Conservation (phyloP, 352 stramenopile species). For the Globisporangium viniferum region DNA sequence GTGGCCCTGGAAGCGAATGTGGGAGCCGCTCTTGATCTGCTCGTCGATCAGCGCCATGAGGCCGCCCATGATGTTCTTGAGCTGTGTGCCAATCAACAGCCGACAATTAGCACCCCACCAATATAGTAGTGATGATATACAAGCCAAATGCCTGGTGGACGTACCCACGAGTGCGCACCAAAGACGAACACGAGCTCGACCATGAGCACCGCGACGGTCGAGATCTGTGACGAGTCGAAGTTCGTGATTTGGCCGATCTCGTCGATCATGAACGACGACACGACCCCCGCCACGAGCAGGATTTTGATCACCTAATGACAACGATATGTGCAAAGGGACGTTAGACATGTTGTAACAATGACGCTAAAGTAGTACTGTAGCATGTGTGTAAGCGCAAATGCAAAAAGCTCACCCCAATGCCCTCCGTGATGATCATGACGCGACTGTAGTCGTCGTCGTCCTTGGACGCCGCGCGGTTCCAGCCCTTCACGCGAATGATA, state of each 20-base stretch:
- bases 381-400: neutral
- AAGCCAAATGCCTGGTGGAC: constrained; percentile 3
- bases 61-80: constrained; percentile 85
- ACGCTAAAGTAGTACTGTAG: neutral
- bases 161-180: constrained; percentile 76
- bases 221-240: constrained; percentile 80
- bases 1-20: constrained; percentile 71
- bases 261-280: constrained; percentile 84
- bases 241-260: constrained; percentile 74
- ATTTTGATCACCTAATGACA: constrained; percentile 69
- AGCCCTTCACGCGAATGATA: constrained; percentile 80
- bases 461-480: constrained; percentile 60
- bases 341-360: neutral
- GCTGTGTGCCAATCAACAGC: constrained; percentile 23
- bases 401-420: constrained; percentile 48
- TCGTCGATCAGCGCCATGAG: constrained; percentile 80
- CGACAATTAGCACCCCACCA: neutral
- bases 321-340: neutral
- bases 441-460: constrained; percentile 83
- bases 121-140: constrained; percentile 5
- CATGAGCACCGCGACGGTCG: constrained; percentile 73
- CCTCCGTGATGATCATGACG: constrained; percentile 86
- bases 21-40: constrained; percentile 74
- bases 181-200: constrained; percentile 80
- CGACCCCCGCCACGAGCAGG: constrained; percentile 71